These are phyloP conservation scores for Apiospora aurea DNA, from an alignment of 2,329 filamentous ascomycete genomes.

Conservation along the genomic window DNA sequence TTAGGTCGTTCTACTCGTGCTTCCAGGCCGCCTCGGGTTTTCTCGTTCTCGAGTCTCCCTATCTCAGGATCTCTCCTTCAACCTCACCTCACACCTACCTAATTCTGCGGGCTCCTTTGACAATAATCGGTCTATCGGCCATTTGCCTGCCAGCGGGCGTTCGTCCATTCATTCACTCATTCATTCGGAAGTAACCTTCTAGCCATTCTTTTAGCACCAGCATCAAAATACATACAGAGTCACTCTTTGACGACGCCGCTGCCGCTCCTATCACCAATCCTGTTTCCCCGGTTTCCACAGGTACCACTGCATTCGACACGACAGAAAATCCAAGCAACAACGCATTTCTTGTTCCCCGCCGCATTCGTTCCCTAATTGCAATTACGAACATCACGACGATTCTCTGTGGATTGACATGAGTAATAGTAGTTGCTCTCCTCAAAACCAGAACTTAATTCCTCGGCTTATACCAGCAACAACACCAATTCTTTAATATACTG, in stretches of 20 bases:
- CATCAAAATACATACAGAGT: conserved; percentile 27
- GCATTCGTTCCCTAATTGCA: conserved; percentile 4
- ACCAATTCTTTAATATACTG: conserved; percentile 20
- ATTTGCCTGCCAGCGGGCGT: conserved; percentile 63
- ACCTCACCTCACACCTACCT: conserved; percentile 32
- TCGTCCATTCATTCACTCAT: conserved; percentile 51
- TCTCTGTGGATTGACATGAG: conserved; percentile 4
- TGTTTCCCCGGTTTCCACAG: neutral
- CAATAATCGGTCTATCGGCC: conserved; percentile 46
- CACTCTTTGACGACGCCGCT: conserved; percentile 34
- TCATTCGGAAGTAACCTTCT: conserved; percentile 54
- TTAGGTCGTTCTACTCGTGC: neutral
- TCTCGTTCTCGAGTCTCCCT: conserved; percentile 29
- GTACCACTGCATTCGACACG: neutral
- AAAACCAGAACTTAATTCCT: conserved; percentile 3
- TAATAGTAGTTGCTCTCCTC: conserved; percentile 1
- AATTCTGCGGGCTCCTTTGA: conserved; percentile 41
- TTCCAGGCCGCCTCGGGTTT: conserved; percentile 1
- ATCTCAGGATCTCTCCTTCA: conserved; percentile 39
- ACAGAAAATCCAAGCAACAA: neutral
- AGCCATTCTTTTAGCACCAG: conserved; percentile 48
- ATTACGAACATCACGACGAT: conserved; percentile 1
- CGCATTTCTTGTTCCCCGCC: neutral
- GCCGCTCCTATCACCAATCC: neutral
- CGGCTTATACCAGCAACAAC: conserved; percentile 15